Evolutionary conservation across 345 rosid species (phyloP), one percentile per base, ranked within the genome.

Genomic region (Carallia brachiata): DNA sequence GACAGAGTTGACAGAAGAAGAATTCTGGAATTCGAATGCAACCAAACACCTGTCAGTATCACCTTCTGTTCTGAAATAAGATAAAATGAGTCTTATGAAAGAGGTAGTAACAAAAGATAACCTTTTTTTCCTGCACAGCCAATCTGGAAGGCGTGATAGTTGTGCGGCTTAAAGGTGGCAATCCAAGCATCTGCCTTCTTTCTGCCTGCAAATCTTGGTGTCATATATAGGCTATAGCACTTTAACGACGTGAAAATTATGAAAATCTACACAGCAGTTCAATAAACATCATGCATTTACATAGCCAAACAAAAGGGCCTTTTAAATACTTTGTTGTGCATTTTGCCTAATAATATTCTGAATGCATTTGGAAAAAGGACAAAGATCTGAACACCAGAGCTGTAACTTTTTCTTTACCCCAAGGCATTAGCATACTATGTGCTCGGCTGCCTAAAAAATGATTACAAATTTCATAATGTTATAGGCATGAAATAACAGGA

Each of bases 181-280:
- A 65, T 50, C 93, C 89, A 28, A 80, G 86, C 74, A 40, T 75
- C 30, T 71, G 70, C 79, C 83, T 84, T 79, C 97, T 84, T 80
- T 90, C 92, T 34, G 78, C 39, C 96, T 90, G 80, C 23, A 36
- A 54, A 65, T 31, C 17, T 44, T 12, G 50, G 50, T 44, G 34
- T 62, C 28, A 47, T 39, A 6, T 23, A 23, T 23, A 23, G 23
- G 23, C 23, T 23, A 23, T n/a, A 54, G 65, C 18, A 44, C 56
- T 37, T 28, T 23, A 23, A 57, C 36, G 7, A 39, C 18, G 17
- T 7, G 40, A 23, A 27, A 19, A 30, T 23, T 16, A 58, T 15
- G 32, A 48, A 30, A 5, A 10, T 19, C n/a, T 34, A 32, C 23
- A 52, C 32, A 52, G 5, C 23, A 48, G 36, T 62, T 52, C n/a